Conservation (phyloP, 805 yeast species). For the Cyberlindnera galapagoensis region DNA sequence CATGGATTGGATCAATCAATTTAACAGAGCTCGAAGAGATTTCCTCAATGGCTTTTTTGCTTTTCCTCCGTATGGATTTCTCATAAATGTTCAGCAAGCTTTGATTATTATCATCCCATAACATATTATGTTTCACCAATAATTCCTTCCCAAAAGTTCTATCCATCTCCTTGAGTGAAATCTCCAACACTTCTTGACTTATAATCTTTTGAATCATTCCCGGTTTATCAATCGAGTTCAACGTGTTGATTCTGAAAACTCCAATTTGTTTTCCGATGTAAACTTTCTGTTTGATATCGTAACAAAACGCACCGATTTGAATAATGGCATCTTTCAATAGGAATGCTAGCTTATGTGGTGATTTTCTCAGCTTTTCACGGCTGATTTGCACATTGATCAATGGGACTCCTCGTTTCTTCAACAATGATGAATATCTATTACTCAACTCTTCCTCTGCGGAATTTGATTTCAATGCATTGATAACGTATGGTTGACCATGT, state of each 20-base stretch:
- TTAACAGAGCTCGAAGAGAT: constrained; percentile 37
- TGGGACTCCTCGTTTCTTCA: constrained; percentile 29
- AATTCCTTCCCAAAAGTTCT: constrained; percentile 39
- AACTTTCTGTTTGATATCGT: constrained; percentile 53
- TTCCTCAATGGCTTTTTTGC: constrained; percentile 23
- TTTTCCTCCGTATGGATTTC: constrained; percentile 26
- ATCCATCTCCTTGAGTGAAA: constrained; percentile 35
- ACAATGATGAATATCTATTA: constrained; percentile 52
- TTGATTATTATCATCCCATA: constrained; percentile 94
- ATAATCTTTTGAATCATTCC: constrained; percentile 68
- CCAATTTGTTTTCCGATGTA: constrained; percentile 82
- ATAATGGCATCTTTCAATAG: constrained; percentile 57
- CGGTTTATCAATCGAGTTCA: constrained; percentile 86
- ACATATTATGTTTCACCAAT: constrained; percentile 60
- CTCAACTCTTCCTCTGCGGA: constrained; percentile 67
- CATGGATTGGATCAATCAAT: constrained; percentile 86
- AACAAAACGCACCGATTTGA: constrained; percentile 80
- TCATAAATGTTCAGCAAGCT: constrained; percentile 74
- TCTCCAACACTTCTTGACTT: constrained; percentile 55
- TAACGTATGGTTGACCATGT: constrained; percentile 80
- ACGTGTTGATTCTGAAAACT: constrained; percentile 80
- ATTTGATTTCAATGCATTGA: constrained; percentile 66
- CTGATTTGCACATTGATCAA: constrained; percentile 32
- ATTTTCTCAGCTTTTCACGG: constrained; percentile 29
- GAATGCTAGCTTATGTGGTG: constrained; percentile 39